Conservation (phyloP, 371 early-diverging fungal genomes). For the Mucor circinelloides region DNA sequence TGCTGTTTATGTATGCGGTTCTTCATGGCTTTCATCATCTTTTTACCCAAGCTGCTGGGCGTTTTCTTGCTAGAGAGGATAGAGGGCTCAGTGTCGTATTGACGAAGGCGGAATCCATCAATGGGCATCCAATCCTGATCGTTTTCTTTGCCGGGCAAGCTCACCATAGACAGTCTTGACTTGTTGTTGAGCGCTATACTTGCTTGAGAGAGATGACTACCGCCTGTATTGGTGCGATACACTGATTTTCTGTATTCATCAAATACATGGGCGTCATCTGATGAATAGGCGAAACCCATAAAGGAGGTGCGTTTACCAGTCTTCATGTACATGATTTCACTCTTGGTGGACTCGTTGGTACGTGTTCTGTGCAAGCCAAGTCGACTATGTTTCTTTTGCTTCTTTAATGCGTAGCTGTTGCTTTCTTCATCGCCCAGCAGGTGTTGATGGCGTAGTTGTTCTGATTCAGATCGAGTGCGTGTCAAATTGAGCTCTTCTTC, state of each 20-base stretch:
- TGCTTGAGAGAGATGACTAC: neutral
- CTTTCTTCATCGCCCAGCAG: conserved; percentile 16
- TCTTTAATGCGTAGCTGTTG: neutral
- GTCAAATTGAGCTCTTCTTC: conserved; percentile 38
- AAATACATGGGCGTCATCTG: conserved; percentile 50
- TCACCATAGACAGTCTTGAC: conserved; percentile 11
- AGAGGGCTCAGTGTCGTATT: conserved; percentile 37
- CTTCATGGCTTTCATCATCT: conserved; percentile 44
- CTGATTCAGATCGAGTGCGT: conserved; percentile 30
- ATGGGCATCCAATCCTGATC: conserved; percentile 48
- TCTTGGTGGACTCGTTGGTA: conserved; percentile 28
- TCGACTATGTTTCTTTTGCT: conserved; percentile 7
- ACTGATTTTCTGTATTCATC: conserved; percentile 47
- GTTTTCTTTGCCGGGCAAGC: conserved; percentile 9
- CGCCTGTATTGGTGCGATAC: conserved; percentile 34
- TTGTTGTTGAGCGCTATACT: neutral
- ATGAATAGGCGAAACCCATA: conserved; percentile 52
- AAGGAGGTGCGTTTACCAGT: conserved; percentile 51
- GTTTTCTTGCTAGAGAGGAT: conserved; percentile 12
- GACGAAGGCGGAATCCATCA: conserved; percentile 30
- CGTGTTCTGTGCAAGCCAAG: conserved; percentile 24
- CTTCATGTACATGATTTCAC: conserved; percentile 52
- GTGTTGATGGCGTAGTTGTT: neutral
- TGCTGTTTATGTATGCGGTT: neutral
- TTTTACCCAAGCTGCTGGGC: conserved; percentile 29